Evolutionary conservation across 495 filamentous ascomycete species (phyloP).

Genomic region (Penicillium coprophilum): DNA sequence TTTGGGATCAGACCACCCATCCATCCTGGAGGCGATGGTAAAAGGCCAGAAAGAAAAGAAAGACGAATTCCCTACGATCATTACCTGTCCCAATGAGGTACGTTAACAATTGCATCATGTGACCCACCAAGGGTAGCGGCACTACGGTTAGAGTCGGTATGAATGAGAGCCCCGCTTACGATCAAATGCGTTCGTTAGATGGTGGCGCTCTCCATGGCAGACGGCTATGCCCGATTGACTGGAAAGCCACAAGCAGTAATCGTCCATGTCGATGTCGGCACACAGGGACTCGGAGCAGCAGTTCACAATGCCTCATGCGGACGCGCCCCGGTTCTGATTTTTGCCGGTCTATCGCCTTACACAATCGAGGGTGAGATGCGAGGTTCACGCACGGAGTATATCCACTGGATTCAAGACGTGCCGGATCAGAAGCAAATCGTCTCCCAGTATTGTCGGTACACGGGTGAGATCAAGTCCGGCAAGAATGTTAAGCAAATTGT

Average conservation of each 20-base stretch:
- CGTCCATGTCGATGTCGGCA: constrained; percentile 95
- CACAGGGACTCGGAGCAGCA: constrained; percentile 85
- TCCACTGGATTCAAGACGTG: constrained; percentile 97
- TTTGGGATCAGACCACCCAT: constrained; percentile 90
- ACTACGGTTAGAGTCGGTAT: constrained; percentile 1
- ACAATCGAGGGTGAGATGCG: constrained; percentile 90
- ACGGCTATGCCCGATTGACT: constrained; percentile 88
- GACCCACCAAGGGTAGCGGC: neutral
- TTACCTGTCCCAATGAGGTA: constrained; percentile 89
- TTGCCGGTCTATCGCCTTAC: constrained; percentile 86
- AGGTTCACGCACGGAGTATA: constrained; percentile 88
- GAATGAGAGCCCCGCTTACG: constrained; percentile 10
- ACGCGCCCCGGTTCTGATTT: constrained; percentile 83
- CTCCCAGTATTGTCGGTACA: constrained; percentile 90
- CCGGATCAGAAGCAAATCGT: constrained; percentile 93
- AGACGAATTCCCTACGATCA: constrained; percentile 75
- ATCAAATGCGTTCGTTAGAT: constrained; percentile 60
- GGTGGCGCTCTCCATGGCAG: constrained; percentile 96
- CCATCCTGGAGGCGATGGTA: constrained; percentile 94
- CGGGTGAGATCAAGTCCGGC: constrained; percentile 85
- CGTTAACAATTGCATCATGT: constrained; percentile 9
- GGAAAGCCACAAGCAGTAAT: constrained; percentile 87
- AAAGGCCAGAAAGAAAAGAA: constrained; percentile 70
- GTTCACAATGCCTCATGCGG: constrained; percentile 90
- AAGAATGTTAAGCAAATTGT: constrained; percentile 96